phyloP scores from a whole-genome alignment of 169 alveolate genomes.

The Plasmodium billcollinsi region DNA sequence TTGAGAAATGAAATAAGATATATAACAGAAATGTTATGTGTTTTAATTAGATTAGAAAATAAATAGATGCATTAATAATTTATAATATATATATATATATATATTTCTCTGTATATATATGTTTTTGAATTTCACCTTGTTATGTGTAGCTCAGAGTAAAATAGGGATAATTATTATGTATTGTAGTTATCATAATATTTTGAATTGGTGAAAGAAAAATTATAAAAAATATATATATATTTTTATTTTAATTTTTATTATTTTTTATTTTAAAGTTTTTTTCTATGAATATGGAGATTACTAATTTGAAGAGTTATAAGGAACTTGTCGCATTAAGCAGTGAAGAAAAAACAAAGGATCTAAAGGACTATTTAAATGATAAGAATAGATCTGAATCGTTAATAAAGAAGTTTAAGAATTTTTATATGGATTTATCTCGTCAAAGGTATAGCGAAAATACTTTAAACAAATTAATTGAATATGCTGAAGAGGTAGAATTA shows the following conservation, averaged over 20 bases:
- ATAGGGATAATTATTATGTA: too few species aligned
- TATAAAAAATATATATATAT: background rate
- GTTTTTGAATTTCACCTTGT: too few species aligned
- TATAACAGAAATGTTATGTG: too few species aligned
- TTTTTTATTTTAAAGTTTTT: background rate
- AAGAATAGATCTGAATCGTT: conserved; percentile 52
- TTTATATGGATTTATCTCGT: conserved; percentile 62
- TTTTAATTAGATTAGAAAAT: too few species aligned
- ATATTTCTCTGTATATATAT: too few species aligned
- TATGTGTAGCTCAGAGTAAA: too few species aligned
- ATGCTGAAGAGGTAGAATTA: conserved; percentile 69
- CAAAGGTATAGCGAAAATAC: conserved; percentile 59
- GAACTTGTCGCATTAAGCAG: conserved; percentile 37
- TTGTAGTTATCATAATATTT: too few species aligned
- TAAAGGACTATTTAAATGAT: conserved; percentile 67
- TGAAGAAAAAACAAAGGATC: conserved; percentile 44
- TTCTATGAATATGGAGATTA: conserved; percentile 37
- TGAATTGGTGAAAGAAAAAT: background rate
- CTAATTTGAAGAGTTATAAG: conserved; percentile 51
- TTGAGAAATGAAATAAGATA: too few species aligned
- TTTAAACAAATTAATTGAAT: conserved; percentile 43
- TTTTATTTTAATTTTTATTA: background rate
- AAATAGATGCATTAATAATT: too few species aligned
- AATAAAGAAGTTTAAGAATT: conserved; percentile 49
- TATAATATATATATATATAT: too few species aligned